A percentile compares a stretch with the other conserved stretches of the same genome.
phyloP scores from a whole-genome alignment of 108 stramenopile species.

The Nannochloropsis granulata region DNA sequence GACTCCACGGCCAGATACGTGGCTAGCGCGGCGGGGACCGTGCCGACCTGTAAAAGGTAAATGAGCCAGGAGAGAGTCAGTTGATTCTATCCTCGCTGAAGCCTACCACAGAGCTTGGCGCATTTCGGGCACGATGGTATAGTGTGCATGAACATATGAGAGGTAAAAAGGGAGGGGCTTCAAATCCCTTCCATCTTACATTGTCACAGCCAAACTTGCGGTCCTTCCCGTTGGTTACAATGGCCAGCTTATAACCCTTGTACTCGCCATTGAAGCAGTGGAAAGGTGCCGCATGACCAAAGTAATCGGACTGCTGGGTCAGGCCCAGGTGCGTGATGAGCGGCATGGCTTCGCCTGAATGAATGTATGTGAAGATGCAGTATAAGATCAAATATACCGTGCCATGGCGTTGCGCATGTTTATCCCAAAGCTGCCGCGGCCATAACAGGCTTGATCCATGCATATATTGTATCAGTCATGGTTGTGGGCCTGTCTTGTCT shows the following conservation, averaged over 20 bases:
- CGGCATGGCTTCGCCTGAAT: constrained; percentile 59
- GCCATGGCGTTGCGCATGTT: too few species aligned
- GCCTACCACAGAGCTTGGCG: background rate
- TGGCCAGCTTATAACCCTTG: constrained; percentile 57
- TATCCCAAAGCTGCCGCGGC: too few species aligned
- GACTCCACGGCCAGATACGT: constrained; percentile 49
- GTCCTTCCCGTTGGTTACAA: constrained; percentile 79
- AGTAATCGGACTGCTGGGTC: constrained; percentile 43
- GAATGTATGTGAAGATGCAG: background rate
- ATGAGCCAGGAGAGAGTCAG: background rate
- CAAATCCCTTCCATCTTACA: background rate
- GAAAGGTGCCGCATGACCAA: constrained; percentile 60
- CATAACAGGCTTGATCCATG: background rate
- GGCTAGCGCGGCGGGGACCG: constrained; percentile 61
- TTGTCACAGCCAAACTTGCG: constrained; percentile 58
- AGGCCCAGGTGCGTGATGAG: constrained; percentile 61
- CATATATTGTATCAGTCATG: background rate
- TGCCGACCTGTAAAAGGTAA: constrained; percentile 60
- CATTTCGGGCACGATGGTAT: background rate
- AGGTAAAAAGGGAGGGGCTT: background rate
- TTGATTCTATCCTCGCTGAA: too few species aligned
- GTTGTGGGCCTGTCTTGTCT: too few species aligned
- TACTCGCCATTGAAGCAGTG: constrained; percentile 56
- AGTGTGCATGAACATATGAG: background rate
- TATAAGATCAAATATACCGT: background rate